Evolutionary conservation across 768 basidiomycete species (phyloP), one percentile per base, ranked within the genome.

Genomic region (Psilocybe subaeruginosa): DNA sequence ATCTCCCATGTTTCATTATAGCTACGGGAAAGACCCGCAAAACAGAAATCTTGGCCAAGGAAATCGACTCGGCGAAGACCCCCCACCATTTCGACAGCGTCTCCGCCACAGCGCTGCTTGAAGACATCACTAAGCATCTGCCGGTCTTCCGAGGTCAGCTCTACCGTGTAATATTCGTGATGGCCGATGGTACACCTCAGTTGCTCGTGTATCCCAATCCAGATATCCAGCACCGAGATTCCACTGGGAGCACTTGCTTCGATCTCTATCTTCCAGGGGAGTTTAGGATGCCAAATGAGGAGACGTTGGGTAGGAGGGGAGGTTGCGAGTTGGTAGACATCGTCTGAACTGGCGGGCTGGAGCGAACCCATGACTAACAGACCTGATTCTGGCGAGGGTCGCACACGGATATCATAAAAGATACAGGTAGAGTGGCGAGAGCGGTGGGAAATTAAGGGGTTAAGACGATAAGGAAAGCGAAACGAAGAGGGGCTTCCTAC

Each of bases 221-320:
- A 79, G 39, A 87, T 67, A 53, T 86, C 84, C 49, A 72, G 72
- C 5, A 87, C 62, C 11, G 83, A 84, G 58, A 85, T 76, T 27
- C 83, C 85, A 5, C 74, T 59, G 1, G 76, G 74, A 49, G 76
- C 71, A 3, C 73, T 70, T 1, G 82, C 71, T 29, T 62, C 68
- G 37, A 84, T 77, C 45, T 81, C 80, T 65, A 87, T 79, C 62
- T 77, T 80, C 84, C 85, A 85, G 5, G 85, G 85, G 8, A 83
- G 69, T 46, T 77, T 78, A 8, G 73, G 65, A 67, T 83, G 81
- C 70, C 79, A 85, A 49, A 86, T 64, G 17, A 77, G 76, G 73
- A 87, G 78, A 54, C 72, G 71, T 31, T 74, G 71, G 14, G 79
- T 72, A 2, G 81, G 78, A 4, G 85, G 85, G 33, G 74, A 75